Conservation (phyloP, 805 yeast species). For the Saccharomycodes ludwigii region DNA sequence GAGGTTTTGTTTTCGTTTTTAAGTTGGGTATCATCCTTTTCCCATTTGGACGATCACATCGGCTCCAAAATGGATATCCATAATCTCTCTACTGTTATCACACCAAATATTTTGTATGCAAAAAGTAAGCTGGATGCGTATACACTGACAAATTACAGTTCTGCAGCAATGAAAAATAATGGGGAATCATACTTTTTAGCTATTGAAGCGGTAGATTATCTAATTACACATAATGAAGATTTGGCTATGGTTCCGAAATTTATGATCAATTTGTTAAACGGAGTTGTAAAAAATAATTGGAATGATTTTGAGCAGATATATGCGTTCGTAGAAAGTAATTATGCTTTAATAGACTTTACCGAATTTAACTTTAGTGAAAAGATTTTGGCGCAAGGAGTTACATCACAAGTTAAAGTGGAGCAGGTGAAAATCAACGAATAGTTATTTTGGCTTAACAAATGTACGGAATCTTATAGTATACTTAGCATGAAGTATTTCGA, state of each 20-base stretch:
- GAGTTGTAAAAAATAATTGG: slow-evolving; percentile 11
- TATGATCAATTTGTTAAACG: slow-evolving; percentile 36
- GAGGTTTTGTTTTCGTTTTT: slow-evolving; percentile 80
- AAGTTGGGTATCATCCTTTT: slow-evolving; percentile 92
- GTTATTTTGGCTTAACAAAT: too few species aligned
- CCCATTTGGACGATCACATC: slow-evolving; percentile 79
- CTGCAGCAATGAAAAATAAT: slow-evolving; percentile 29
- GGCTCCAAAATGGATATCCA: slow-evolving; percentile 95
- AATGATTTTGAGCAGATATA: slow-evolving; percentile 13
- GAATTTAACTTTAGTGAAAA: too few species aligned
- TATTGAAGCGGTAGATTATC: slow-evolving; percentile 76
- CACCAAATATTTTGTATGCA: slow-evolving; percentile 73
- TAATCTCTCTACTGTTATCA: slow-evolving; percentile 87
- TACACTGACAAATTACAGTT: slow-evolving; percentile 21
- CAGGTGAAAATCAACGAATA: too few species aligned
- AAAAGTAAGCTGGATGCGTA: slow-evolving; percentile 16
- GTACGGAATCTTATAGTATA: too few species aligned
- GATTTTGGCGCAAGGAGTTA: too few species aligned
- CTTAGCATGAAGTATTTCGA: too few species aligned
- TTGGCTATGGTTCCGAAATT: slow-evolving; percentile 67
- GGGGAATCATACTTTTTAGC: slow-evolving; percentile 77
- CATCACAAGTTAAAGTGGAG: too few species aligned
- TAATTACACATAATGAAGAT: slow-evolving; percentile 73
- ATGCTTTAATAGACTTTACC: slow-evolving; percentile 2
- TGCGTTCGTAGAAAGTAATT: slow-evolving; percentile 14